A percentile compares a stretch with the other conserved stretches of the same genome.
These are phyloP conservation scores for Fusarium sp. DNA, from an alignment of 2,329 filamentous ascomycete species.

Conservation along the genomic window DNA sequence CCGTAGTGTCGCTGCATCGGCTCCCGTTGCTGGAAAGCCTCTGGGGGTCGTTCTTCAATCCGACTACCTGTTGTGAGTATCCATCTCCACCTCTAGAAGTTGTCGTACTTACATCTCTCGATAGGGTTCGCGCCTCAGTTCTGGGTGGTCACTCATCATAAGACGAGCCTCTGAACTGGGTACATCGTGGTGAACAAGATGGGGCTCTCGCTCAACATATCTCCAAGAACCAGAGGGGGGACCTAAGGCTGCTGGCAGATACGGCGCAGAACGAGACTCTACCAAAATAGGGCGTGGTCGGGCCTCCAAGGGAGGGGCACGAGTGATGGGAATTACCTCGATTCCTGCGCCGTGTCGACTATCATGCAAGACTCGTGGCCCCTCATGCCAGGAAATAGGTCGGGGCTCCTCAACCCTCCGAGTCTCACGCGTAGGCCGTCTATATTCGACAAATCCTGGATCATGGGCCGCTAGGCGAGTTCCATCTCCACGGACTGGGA, in stretches of 20 bases:
- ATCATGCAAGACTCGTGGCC: conserved; percentile 30
- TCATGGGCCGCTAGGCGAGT: conserved; percentile 21
- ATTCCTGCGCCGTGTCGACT: conserved; percentile 31
- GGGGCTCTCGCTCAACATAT: conserved; percentile 16
- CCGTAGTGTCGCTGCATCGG: conserved; percentile 32
- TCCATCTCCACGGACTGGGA: conserved; percentile 35
- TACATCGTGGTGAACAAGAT: conserved; percentile 16
- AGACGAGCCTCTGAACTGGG: conserved; percentile 24
- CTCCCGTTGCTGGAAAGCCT: conserved; percentile 18
- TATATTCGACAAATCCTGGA: conserved; percentile 28
- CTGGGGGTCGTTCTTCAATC: conserved; percentile 19
- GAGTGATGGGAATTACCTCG: conserved; percentile 36
- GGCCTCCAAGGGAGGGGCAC: conserved; percentile 14
- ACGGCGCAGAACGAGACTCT: conserved; percentile 19
- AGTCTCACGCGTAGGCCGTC: conserved; percentile 20
- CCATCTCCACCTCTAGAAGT: neutral
- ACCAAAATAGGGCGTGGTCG: conserved; percentile 17
- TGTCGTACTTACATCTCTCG: conserved; percentile 42
- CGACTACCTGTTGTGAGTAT: conserved; percentile 36
- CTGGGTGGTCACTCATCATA: conserved; percentile 19
- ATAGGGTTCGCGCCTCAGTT: conserved; percentile 31
- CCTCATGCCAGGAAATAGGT: conserved; percentile 38
- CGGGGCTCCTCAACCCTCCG: conserved; percentile 30
- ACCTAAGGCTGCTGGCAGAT: conserved; percentile 10
- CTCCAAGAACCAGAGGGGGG: conserved; percentile 7